Percentiles rank a stretch among this genome's conserved stretches.
phyloP scores from a whole-genome alignment of 768 basidiomycete genomes.

The Polyporus arcularius region DNA sequence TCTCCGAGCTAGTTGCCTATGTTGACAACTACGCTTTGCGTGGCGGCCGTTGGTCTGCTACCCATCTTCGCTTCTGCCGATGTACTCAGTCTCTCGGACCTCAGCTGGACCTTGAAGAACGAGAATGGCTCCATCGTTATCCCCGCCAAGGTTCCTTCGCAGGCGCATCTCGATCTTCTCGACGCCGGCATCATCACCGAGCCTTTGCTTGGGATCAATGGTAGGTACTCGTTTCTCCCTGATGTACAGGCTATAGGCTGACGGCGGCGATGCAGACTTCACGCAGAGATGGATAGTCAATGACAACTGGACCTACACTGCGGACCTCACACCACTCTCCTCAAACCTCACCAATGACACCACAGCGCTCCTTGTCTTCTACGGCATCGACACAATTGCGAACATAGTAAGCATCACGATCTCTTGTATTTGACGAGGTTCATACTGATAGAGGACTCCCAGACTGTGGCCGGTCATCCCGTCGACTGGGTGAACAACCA shows the following conservation, averaged over 20 bases:
- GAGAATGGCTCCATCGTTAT: constrained; percentile 54
- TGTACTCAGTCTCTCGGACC: constrained; percentile 44
- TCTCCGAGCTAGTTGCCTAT: background rate
- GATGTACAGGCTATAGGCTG: background rate
- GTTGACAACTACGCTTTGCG: background rate
- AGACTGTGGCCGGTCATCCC: constrained; percentile 53
- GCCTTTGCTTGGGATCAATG: constrained; percentile 55
- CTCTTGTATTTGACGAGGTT: background rate
- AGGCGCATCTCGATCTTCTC: constrained; percentile 54
- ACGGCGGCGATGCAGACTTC: constrained; percentile 39
- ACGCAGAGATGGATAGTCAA: constrained; percentile 56
- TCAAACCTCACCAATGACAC: constrained; percentile 26
- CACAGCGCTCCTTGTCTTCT: constrained; percentile 46
- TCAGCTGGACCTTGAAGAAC: constrained; percentile 56
- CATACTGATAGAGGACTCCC: background rate
- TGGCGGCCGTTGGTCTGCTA: constrained; percentile 7
- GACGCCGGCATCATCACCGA: constrained; percentile 55
- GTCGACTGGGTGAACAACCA: constrained; percentile 63
- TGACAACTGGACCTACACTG: constrained; percentile 63
- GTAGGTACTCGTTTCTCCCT: constrained; percentile 28
- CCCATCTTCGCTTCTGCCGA: constrained; percentile 16
- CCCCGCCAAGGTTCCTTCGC: constrained; percentile 53
- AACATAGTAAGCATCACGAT: constrained; percentile 43
- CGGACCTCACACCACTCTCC: constrained; percentile 49
- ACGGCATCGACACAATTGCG: constrained; percentile 59